These are phyloP conservation scores for Pythium insidiosum DNA, from an alignment of 352 stramenopile species.

Conservation along the genomic window DNA sequence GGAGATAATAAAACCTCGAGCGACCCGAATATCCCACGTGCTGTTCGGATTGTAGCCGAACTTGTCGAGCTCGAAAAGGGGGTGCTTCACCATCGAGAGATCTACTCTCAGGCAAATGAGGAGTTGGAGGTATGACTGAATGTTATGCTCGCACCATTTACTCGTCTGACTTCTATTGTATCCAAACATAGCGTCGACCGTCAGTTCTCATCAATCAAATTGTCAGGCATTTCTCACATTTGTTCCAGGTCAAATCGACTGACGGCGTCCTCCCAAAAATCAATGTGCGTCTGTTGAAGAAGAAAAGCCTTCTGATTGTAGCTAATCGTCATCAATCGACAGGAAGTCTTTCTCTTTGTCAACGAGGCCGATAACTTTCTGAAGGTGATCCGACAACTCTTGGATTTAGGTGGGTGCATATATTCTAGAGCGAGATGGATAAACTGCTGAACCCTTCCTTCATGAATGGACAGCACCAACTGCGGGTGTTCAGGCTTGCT, in stretches of 20 bases:
- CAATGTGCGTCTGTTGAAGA: conserved; percentile 34
- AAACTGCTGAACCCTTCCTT: too few species aligned
- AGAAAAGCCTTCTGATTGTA: neutral
- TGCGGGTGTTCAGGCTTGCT: conserved; percentile 29
- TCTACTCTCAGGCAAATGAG: conserved; percentile 67
- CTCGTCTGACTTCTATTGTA: neutral
- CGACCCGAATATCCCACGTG: conserved; percentile 49
- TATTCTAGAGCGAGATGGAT: too few species aligned
- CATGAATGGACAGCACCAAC: conserved; percentile 23
- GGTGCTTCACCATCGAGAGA: conserved; percentile 69
- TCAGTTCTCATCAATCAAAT: conserved; percentile 83
- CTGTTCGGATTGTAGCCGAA: conserved; percentile 63
- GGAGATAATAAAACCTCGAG: too few species aligned
- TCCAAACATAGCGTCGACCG: conserved; percentile 35
- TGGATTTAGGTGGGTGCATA: conserved; percentile 64
- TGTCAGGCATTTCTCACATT: conserved; percentile 79
- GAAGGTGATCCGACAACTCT: conserved; percentile 37
- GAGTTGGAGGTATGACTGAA: conserved; percentile 56
- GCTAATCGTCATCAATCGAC: neutral
- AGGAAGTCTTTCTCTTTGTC: conserved; percentile 81
- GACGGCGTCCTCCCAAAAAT: conserved; percentile 89
- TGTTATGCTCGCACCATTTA: neutral
- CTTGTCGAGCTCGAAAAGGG: conserved; percentile 81
- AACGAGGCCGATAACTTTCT: conserved; percentile 87
- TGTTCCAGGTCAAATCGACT: conserved; percentile 81